Conservation (phyloP, 2,329 filamentous ascomycete species). For the Fusarium guadeloupense region DNA sequence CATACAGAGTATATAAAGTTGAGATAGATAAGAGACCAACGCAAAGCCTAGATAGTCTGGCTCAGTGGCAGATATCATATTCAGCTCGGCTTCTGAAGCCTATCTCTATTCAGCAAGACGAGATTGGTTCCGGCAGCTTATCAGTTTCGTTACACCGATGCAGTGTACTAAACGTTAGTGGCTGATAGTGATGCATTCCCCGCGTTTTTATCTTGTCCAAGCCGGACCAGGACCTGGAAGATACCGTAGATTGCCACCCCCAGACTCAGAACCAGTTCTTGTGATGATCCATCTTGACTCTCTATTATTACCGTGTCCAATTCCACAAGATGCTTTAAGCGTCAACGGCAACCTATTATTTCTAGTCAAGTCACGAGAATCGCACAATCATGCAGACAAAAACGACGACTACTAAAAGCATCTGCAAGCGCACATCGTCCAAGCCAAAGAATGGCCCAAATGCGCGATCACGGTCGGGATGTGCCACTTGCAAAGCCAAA, state of each 20-base stretch:
- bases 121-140: slow-evolving; percentile 14
- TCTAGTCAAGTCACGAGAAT: background rate
- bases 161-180: slow-evolving; percentile 10
- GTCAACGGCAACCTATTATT: background rate
- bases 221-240: slow-evolving; percentile 4
- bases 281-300: slow-evolving; percentile 10
- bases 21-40: background rate
- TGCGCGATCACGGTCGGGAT: slow-evolving; percentile 45
- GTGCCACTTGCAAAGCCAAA: slow-evolving; percentile 46
- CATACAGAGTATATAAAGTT: no score
- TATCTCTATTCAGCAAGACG: slow-evolving; percentile 7
- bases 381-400: slow-evolving; percentile 25
- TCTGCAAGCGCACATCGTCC: slow-evolving; percentile 11
- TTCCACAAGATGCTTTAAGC: background rate
- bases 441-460: slow-evolving; percentile 30
- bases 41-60: background rate
- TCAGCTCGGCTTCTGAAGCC: slow-evolving; percentile 5
- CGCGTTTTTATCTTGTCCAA: slow-evolving; percentile 35
- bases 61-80: background rate
- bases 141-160: slow-evolving; percentile 15
- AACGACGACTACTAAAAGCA: slow-evolving; percentile 8
- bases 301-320: background rate
- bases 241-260: slow-evolving; percentile 20
- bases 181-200: slow-evolving; percentile 38
- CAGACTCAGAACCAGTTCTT: background rate